These are phyloP conservation scores for Breynia disticha DNA, from an alignment of 441 rosid species.

Conservation along the genomic window DNA sequence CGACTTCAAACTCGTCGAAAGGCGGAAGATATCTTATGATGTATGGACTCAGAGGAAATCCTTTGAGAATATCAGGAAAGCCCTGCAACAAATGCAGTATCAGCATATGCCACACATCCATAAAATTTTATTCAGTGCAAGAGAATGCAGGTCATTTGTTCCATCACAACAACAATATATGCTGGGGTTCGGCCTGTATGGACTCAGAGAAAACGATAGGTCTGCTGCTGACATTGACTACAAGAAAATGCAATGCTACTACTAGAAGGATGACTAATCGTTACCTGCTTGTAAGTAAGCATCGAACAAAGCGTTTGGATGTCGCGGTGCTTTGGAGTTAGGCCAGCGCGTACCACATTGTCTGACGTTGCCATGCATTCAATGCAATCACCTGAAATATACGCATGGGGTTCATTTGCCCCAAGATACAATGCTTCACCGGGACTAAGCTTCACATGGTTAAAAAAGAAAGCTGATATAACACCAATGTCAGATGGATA, in stretches of 20 bases:
- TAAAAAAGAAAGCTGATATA: conserved; percentile 56
- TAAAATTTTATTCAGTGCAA: too few relatives aligned
- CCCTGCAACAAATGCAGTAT: conserved; percentile 31
- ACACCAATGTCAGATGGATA: conserved; percentile 66
- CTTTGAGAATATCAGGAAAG: conserved; percentile 49
- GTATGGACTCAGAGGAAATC: conserved; percentile 39
- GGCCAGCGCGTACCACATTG: conserved; percentile 81
- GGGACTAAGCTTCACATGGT: conserved; percentile 59
- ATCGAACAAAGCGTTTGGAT: conserved; percentile 63
- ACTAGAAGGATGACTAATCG: background rate
- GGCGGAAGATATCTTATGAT: conserved; percentile 59
- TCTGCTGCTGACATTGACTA: background rate
- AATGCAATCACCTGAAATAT: conserved; percentile 59
- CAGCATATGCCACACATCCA: too few relatives aligned
- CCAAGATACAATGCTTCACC: conserved; percentile 80
- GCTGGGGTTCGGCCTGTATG: too few relatives aligned
- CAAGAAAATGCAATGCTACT: background rate
- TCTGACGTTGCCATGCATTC: conserved; percentile 90
- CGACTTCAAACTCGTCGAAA: conserved; percentile 62
- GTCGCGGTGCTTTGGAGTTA: conserved; percentile 65
- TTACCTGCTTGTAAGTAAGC: conserved; percentile 74
- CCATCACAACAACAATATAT: too few relatives aligned
- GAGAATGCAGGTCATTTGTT: too few relatives aligned
- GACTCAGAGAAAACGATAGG: too few relatives aligned
- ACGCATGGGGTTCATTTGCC: conserved; percentile 77